phyloP scores from a whole-genome alignment of 192 early-diverging fungal genomes.

The Radiomyces spectabilis region DNA sequence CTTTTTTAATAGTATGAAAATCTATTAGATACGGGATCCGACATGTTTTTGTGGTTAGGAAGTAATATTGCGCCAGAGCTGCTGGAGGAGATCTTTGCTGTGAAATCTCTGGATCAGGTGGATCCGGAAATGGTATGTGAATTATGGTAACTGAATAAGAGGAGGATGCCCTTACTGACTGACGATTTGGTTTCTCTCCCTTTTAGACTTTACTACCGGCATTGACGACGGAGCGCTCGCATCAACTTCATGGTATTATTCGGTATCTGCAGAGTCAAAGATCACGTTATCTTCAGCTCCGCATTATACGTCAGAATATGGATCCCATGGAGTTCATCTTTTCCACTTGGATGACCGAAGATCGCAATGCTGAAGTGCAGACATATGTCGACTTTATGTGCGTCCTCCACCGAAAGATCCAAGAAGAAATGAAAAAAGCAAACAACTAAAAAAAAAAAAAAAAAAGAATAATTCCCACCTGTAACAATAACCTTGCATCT shows the following conservation, averaged over 20 bases:
- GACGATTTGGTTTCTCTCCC: not conserved
- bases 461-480: not conserved
- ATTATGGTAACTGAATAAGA: not conserved
- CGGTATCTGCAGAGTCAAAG: conserved; percentile 57
- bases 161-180: too few relatives aligned
- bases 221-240: conserved; percentile 53
- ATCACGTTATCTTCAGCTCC: conserved; percentile 57
- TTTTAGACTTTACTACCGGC: conserved; percentile 57
- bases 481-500: too few relatives aligned
- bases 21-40: conserved; percentile 64
- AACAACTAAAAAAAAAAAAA: conserved; percentile 9
- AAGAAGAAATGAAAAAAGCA: conserved; percentile 55
- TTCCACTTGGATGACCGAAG: conserved; percentile 75
- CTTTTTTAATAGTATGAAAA: not conserved
- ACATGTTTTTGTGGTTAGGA: conserved; percentile 83
- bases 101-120: conserved; percentile 59
- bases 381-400: conserved; percentile 93
- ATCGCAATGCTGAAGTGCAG: conserved; percentile 85
- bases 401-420: conserved; percentile 82
- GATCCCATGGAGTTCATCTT: conserved; percentile 82
- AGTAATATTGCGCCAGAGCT: conserved; percentile 50
- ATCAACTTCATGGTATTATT: conserved; percentile 58
- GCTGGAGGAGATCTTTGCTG: conserved; percentile 74
- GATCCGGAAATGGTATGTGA: conserved; percentile 59
- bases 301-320: conserved; percentile 82